Conservation (phyloP, 73 alveolate species). For the Tetrahymena borealis region DNA sequence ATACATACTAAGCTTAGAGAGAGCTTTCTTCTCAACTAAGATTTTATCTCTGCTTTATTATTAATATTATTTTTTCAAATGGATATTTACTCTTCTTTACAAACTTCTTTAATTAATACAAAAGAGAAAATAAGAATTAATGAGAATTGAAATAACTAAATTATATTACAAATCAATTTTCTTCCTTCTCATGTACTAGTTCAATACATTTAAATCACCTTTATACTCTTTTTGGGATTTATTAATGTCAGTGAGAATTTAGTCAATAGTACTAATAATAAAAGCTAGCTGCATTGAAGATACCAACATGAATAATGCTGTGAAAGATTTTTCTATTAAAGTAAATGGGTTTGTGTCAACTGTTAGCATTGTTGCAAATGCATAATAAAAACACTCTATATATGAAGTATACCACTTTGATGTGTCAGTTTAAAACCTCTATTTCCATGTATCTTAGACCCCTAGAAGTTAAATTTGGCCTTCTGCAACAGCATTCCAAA, state of each 20-base stretch:
- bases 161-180: not conserved
- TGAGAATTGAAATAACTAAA: not conserved
- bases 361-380: not conserved
- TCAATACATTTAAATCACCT: not conserved
- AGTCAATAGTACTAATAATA: not conserved
- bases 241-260: not conserved
- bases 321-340: not conserved
- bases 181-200: not conserved
- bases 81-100: not conserved
- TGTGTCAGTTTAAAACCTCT: not conserved
- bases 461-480: not conserved
- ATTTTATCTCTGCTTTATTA: not conserved
- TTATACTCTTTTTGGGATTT: not conserved
- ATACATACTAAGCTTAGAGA: not conserved
- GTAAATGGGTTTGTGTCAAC: not conserved
- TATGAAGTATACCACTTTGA: not conserved
- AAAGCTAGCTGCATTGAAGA: not conserved
- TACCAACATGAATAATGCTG: not conserved
- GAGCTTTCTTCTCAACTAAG: not conserved
- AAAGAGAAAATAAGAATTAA: no score
- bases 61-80: not conserved
- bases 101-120: not conserved
- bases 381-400: not conserved
- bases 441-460: not conserved
- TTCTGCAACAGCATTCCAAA: not conserved